Evolutionary conservation across 164 flowering plant genomes (phyloP), one percentile per base, ranked within the genome.

Genomic region (Euptelea pleiosperma): DNA sequence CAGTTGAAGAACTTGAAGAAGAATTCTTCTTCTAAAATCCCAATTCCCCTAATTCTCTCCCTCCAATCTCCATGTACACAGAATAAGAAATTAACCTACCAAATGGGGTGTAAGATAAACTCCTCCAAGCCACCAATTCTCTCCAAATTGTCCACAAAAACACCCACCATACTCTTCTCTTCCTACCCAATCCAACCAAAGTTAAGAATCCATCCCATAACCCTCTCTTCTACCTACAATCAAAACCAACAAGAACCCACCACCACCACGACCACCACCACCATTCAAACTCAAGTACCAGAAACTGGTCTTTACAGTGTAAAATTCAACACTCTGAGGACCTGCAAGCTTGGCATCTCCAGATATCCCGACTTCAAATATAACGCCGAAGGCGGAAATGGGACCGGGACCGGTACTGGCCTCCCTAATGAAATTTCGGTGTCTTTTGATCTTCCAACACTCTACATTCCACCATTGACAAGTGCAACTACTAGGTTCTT

Each of bases 341-440:
- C 65, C 28, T 80, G 97, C 81, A 89, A 78, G 59, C 89, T 93
- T 21, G 96, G 94, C 28, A 87, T 93, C 22, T 74, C 94, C 14
- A 78, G 76, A 28, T 93, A 84, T 47, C 97, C 98, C 2, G 80
- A 93, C 34, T 93, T 93, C 40, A 73, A 73, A 31, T 89, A 93
- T 41, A 70, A 87, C 62, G 90, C 94, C 3, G 50, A 65, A 63
- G 93, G 93, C 2, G 98, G 98, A 22, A 41, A 14, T 5, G 98
- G 98, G n/a, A 71, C 67, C 6, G 96, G 89, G 46, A 73, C 60
- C 7, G 86, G 69, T 8, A 43, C 59, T 2, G 58, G 61, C 2
- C 49, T 29, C 24, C 28, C 67, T 9, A 64, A 55, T 19, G 67
- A 75, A 49, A 29, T 86, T 35, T 61, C 67, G 0, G 79, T 86